Conservation (phyloP, 345 rosid genomes). For the Salix koriyanagi region DNA sequence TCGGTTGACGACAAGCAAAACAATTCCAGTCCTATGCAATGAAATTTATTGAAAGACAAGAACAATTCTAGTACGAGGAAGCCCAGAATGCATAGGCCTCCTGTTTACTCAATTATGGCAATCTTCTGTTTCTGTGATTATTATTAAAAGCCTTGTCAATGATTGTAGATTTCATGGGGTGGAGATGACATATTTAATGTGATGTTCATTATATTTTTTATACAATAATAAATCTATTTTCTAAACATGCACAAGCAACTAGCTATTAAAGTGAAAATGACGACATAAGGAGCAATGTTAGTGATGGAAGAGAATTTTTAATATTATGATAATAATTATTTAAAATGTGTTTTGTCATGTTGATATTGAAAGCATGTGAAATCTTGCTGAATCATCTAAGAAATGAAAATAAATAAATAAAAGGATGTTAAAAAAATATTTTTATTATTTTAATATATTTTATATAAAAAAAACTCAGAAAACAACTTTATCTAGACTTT, state of each 20-base stretch:
- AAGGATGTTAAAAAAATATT: too few species aligned
- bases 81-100: not conserved
- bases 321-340: too few species aligned
- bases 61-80: too few species aligned
- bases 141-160: not conserved
- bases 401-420: too few species aligned
- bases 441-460: too few species aligned
- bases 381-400: too few species aligned
- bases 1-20: not conserved
- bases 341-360: too few species aligned
- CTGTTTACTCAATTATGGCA: not conserved
- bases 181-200: not conserved
- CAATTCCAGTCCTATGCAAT: not conserved
- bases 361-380: too few species aligned
- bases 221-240: not conserved
- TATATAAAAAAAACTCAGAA: too few species aligned
- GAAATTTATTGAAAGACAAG: not conserved
- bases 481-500: too few species aligned
- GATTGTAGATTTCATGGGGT: not conserved
- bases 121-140: not conserved
- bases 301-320: too few species aligned
- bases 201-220: not conserved
- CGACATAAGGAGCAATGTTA: too few species aligned
- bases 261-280: not conserved
- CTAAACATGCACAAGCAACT: not conserved